A percentile compares a stretch with the other conserved stretches of the same genome.
Conservation (phyloP, 805 yeast species). For the Kluyveromyces dobzhanskii region DNA sequence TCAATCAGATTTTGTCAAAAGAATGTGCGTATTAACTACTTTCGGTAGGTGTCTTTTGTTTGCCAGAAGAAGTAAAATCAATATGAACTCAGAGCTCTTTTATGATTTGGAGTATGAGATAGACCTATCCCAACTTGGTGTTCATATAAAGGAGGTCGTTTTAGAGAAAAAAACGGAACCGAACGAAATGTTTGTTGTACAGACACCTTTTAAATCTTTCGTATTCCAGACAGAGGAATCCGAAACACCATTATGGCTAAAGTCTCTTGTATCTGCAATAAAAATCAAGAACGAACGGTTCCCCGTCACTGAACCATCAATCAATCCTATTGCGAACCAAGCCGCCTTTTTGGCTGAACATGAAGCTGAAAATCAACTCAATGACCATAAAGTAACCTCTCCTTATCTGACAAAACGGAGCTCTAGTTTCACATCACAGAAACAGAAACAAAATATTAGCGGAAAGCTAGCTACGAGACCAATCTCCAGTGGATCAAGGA, state of each 20-base stretch:
- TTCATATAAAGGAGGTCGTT: conserved; percentile 52
- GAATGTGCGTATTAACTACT: conserved; percentile 51
- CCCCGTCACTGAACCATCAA: conserved; percentile 17
- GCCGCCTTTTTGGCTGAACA: conserved; percentile 17
- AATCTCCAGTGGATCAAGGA: conserved; percentile 44
- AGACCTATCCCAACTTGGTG: conserved; percentile 42
- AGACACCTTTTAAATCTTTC: conserved; percentile 46
- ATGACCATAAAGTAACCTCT: neutral
- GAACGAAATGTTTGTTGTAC: conserved; percentile 41
- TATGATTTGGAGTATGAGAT: conserved; percentile 47
- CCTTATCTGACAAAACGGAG: conserved; percentile 18
- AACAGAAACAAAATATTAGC: conserved; percentile 13
- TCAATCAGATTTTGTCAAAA: conserved; percentile 34
- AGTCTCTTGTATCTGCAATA: conserved; percentile 41
- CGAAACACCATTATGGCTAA: conserved; percentile 52
- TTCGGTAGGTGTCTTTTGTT: conserved; percentile 57
- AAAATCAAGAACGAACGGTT: conserved; percentile 40
- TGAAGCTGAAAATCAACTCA: conserved; percentile 1
- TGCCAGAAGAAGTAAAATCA: conserved; percentile 31
- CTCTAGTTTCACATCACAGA: conserved; percentile 30
- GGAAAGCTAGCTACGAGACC: conserved; percentile 13
- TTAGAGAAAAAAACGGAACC: conserved; percentile 25
- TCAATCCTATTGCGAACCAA: conserved; percentile 11
- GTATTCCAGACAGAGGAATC: conserved; percentile 46
- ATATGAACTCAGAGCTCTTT: conserved; percentile 24